phyloP scores from a whole-genome alignment of 352 stramenopile genomes.

The Pythium phragmiticola region DNA sequence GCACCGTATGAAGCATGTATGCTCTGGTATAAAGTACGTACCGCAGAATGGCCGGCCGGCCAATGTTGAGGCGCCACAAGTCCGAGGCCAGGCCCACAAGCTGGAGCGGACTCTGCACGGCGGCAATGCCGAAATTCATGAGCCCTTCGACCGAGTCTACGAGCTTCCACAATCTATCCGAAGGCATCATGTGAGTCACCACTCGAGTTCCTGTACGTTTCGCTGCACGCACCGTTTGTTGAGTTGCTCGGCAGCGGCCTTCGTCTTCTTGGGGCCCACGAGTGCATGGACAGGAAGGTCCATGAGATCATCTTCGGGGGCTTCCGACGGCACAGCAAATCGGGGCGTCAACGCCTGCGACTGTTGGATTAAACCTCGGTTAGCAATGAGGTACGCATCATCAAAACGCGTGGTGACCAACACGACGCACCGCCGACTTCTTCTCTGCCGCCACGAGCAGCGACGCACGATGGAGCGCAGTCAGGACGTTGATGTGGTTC shows the following conservation, averaged over 20 bases:
- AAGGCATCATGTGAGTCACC: neutral
- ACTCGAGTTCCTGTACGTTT: neutral
- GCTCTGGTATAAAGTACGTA: conserved; percentile 21
- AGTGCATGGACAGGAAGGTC: conserved; percentile 44
- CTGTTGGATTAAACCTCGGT: neutral
- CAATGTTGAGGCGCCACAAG: conserved; percentile 57
- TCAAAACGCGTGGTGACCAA: neutral
- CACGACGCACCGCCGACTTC: conserved; percentile 34
- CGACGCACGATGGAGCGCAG: conserved; percentile 50
- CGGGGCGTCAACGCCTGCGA: conserved; percentile 1
- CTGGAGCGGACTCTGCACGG: conserved; percentile 41
- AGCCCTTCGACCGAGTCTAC: conserved; percentile 61
- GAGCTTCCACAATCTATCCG: conserved; percentile 62
- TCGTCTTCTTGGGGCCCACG: conserved; percentile 30
- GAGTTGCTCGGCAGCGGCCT: conserved; percentile 11
- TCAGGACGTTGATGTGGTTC: conserved; percentile 67
- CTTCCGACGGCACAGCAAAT: conserved; percentile 46
- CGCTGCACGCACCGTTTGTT: conserved; percentile 39
- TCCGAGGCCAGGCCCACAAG: conserved; percentile 45
- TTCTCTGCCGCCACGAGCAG: conserved; percentile 20
- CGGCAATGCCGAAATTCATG: conserved; percentile 63
- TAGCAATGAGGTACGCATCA: neutral
- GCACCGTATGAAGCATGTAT: neutral
- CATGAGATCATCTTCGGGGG: conserved; percentile 64
- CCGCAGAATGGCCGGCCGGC: conserved; percentile 53